phyloP scores from a whole-genome alignment of 139 green algal genomes.

The Trebouxia sp. region DNA sequence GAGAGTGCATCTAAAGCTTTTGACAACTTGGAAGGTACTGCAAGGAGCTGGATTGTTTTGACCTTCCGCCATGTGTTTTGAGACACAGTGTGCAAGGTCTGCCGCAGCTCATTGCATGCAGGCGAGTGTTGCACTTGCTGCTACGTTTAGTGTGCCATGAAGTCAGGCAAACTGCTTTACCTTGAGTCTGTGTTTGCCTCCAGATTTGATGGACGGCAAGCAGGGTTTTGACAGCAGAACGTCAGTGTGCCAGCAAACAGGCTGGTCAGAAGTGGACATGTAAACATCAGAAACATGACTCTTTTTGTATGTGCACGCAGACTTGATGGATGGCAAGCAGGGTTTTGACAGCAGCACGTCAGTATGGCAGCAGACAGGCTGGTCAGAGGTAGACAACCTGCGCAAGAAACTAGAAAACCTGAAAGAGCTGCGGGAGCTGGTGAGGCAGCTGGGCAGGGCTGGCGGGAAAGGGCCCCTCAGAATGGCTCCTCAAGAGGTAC shows the following conservation, averaged over 20 bases:
- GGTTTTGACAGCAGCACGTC: conserved; percentile 71
- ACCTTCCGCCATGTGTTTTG: too few species aligned
- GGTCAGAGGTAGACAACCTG: conserved; percentile 76
- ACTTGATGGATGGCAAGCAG: conserved; percentile 61
- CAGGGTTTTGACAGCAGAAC: conserved; percentile 71
- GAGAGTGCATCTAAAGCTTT: conserved; percentile 62
- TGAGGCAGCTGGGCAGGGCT: conserved; percentile 71
- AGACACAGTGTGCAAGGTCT: background rate
- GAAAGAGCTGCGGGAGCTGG: conserved; percentile 83
- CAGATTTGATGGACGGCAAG: conserved; percentile 65
- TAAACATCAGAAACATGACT: background rate
- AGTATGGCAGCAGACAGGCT: conserved; percentile 77
- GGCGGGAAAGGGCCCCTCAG: conserved; percentile 79
- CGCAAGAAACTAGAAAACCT: conserved; percentile 77
- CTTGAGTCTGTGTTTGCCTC: background rate
- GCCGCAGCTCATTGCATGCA: too few species aligned
- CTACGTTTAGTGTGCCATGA: too few species aligned
- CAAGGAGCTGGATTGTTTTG: too few species aligned
- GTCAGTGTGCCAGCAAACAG: too few species aligned
- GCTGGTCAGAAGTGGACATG: conserved; percentile 85
- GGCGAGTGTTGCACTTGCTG: too few species aligned
- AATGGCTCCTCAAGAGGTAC: conserved; percentile 68
- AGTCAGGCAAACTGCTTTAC: too few species aligned
- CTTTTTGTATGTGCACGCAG: conserved; percentile 32
- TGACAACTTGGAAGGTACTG: conserved; percentile 73